Evolutionary conservation across 257 asterid genomes (phyloP).

Genomic region (Galeopsis tetrahit): DNA sequence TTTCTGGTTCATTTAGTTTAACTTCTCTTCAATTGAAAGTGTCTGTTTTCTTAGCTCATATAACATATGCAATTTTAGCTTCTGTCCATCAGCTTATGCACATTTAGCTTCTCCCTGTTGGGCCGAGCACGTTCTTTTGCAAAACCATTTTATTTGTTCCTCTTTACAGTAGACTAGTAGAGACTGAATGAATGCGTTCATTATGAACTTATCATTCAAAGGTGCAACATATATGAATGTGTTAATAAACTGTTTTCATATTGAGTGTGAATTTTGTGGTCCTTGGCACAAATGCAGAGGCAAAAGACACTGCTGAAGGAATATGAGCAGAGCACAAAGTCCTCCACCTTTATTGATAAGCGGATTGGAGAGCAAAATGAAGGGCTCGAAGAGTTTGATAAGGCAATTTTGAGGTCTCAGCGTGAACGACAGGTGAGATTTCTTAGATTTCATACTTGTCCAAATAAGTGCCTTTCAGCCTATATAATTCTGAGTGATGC

Average conservation of each 20-base stretch:
- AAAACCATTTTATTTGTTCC: neutral
- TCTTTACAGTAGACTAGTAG: neutral
- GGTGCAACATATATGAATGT: constrained; percentile 6
- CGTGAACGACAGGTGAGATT: constrained; percentile 76
- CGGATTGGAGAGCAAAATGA: constrained; percentile 90
- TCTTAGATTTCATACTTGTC: neutral
- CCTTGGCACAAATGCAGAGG: constrained; percentile 61
- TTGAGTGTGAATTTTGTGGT: constrained; percentile 21
- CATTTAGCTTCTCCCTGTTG: neutral
- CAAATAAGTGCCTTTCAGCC: neutral
- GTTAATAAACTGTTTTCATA: neutral
- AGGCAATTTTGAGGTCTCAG: constrained; percentile 87
- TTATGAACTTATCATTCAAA: neutral
- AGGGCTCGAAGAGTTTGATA: constrained; percentile 84
- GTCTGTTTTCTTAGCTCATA: constrained; percentile 7
- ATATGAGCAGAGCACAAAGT: constrained; percentile 77
- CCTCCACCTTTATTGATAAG: constrained; percentile 79
- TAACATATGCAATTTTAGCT: neutral
- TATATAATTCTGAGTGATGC: constrained; percentile 15
- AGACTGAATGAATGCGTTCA: constrained; percentile 1
- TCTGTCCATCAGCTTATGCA: constrained; percentile 13
- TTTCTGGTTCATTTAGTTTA: constrained; percentile 23
- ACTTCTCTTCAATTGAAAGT: constrained; percentile 9
- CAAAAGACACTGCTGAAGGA: constrained; percentile 87
- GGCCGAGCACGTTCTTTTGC: neutral